Conservation (phyloP, 2,329 filamentous ascomycete species). For the Aspergillus sp. region DNA sequence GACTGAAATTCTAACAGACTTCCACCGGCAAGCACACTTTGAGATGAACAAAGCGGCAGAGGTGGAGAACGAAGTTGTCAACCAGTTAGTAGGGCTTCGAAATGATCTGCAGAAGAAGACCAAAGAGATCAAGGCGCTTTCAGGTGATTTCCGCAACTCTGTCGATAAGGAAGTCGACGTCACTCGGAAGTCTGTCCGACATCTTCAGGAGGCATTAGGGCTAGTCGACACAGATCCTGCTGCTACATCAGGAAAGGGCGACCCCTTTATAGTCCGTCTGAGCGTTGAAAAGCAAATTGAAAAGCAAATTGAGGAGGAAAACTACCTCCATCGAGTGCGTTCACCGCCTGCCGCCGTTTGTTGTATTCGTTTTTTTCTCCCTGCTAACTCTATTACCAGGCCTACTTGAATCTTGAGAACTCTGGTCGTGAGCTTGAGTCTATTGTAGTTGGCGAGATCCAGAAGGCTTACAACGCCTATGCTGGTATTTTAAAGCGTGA, state of each 20-base stretch:
- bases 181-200: constrained; percentile 75
- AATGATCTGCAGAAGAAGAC: constrained; percentile 93
- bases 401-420: constrained; percentile 89
- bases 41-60: constrained; percentile 88
- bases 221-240: constrained; percentile 76
- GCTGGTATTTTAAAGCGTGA: constrained; percentile 89
- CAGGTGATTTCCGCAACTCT: constrained; percentile 93
- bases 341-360: background rate
- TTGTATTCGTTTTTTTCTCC: background rate
- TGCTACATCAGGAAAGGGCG: constrained; percentile 77
- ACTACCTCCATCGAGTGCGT: constrained; percentile 85
- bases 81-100: constrained; percentile 78
- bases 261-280: constrained; percentile 84
- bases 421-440: constrained; percentile 93
- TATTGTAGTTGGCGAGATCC: constrained; percentile 95
- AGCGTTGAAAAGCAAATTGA: constrained; percentile 88
- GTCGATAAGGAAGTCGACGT: constrained; percentile 92
- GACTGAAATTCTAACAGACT: constrained; percentile 73
- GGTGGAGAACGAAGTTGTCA: constrained; percentile 87
- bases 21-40: constrained; percentile 75
- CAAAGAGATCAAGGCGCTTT: constrained; percentile 94
- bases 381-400: constrained; percentile 52
- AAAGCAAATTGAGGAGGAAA: constrained; percentile 92
- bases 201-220: constrained; percentile 78
- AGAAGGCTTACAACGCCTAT: constrained; percentile 95